Evolutionary conservation across 2,329 filamentous ascomycete species (phyloP), one percentile per base, ranked within the genome.

Genomic region (Sporothrix globosa): DNA sequence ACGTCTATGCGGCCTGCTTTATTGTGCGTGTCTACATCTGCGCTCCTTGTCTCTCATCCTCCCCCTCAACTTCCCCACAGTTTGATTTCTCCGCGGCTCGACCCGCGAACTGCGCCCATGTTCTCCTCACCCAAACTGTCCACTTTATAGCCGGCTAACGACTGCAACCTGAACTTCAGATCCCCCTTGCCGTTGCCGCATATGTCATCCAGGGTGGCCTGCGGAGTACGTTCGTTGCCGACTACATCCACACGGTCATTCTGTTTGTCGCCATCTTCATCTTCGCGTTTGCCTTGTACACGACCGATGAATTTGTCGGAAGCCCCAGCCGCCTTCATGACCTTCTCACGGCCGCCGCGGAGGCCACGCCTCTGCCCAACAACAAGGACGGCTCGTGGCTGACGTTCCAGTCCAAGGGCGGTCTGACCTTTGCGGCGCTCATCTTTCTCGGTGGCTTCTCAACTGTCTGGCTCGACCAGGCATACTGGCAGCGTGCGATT

Each of bases 401-500:
- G 27, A 78, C 80, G 0, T 78, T 82, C 71, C 78, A 77, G 46
- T 78, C 76, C 9, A 75, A 79, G 44, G 76, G 75, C 11, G 80
- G 79, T 0, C 72, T 82, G 6, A 74, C 81, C 30, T 82, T 81
- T 71, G 81, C 78, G 2, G 74, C 79, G 14, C 77, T 79, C 70
- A 67, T 81, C 6, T 78, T 82, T 48, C 75, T 80, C 0, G 76
- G 79, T 0, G 78, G 80, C 0, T 81, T 82, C 69, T 75, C 73
- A 19, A 77, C 75, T 21, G 78, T 80, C 14, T 82, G 78, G 77
- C 76, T 82, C 0, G 81, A 82, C 72, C 80, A 82, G 74, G 80
- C 78, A 1, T 83, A 82, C 72, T 82, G 81, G 81, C 81, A 83
- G 74, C 79, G 81, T 1, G 81, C 81, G 3, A 82, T 83, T 71